Conservation (phyloP, 2,329 filamentous ascomycete species). For the Setomelanomma holmii region DNA sequence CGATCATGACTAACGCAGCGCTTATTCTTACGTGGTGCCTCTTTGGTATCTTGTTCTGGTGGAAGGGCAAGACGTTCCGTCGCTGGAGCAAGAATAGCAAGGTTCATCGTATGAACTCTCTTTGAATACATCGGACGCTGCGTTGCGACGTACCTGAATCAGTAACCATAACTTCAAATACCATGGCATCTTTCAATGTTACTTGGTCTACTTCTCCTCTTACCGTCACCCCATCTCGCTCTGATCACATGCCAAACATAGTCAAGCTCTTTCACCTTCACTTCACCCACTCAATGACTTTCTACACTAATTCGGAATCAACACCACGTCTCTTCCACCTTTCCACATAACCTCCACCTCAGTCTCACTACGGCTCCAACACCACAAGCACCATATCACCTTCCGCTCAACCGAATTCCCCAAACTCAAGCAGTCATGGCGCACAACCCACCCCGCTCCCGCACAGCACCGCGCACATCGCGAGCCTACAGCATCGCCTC, state of each 20-base stretch:
- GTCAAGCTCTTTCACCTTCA: no score
- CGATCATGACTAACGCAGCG: slow-evolving; percentile 67
- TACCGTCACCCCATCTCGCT: no score
- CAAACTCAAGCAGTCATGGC: not conserved
- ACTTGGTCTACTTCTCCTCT: no score
- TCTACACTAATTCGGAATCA: no score
- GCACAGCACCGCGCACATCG: slow-evolving; percentile 1
- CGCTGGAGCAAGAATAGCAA: slow-evolving; percentile 62
- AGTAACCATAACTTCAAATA: no score
- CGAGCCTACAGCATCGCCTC: slow-evolving; percentile 14
- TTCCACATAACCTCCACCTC: no score
- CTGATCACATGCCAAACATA: no score
- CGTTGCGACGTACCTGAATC: not conserved
- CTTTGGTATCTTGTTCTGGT: slow-evolving; percentile 64
- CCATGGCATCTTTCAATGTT: no score
- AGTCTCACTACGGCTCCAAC: no score
- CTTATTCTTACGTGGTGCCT: slow-evolving; percentile 62
- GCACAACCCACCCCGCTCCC: not conserved
- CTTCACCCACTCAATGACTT: no score
- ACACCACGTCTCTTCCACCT: no score
- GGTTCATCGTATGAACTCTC: slow-evolving; percentile 59
- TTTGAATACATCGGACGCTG: not conserved
- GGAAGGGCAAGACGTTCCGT: slow-evolving; percentile 65
- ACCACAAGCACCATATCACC: no score
- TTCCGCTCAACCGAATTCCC: not conserved